These are phyloP conservation scores for Ajuga reptans DNA, from an alignment of 305 asterid genomes.

Conservation along the genomic window DNA sequence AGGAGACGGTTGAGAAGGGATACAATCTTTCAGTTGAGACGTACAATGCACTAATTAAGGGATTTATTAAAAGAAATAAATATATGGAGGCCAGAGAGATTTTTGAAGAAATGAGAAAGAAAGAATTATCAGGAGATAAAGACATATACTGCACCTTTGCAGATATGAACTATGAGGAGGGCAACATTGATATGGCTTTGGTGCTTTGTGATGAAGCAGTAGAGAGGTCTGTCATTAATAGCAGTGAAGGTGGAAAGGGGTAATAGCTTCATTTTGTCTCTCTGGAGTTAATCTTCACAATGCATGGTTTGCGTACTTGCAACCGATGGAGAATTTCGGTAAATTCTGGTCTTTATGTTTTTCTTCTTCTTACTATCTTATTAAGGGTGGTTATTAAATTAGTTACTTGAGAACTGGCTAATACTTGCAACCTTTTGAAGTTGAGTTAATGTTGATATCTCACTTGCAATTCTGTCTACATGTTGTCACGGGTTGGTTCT, in stretches of 20 bases:
- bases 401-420: not conserved
- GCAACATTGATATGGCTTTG: constrained; percentile 60
- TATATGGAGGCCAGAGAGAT: constrained; percentile 58
- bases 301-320: not conserved
- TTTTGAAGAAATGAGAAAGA: constrained; percentile 74
- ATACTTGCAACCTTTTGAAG: not conserved
- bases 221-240: constrained; percentile 43
- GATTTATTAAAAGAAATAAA: constrained; percentile 76
- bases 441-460: not conserved
- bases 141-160: constrained; percentile 55
- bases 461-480: not conserved
- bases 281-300: constrained; percentile 21
- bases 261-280: constrained; percentile 16
- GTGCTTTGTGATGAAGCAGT: constrained; percentile 82
- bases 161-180: constrained; percentile 69
- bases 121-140: constrained; percentile 46
- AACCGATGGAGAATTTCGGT: constrained; percentile 23
- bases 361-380: not conserved
- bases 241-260: constrained; percentile 27
- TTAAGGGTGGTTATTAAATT: not conserved
- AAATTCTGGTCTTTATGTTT: constrained; percentile 16
- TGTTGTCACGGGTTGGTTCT: not conserved
- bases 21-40: constrained; percentile 42
- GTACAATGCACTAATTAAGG: constrained; percentile 66
- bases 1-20: constrained; percentile 68